Percentiles rank a stretch among this genome's conserved stretches.
phyloP scores from a whole-genome alignment of 768 basidiomycete genomes.

The Mycena venus region DNA sequence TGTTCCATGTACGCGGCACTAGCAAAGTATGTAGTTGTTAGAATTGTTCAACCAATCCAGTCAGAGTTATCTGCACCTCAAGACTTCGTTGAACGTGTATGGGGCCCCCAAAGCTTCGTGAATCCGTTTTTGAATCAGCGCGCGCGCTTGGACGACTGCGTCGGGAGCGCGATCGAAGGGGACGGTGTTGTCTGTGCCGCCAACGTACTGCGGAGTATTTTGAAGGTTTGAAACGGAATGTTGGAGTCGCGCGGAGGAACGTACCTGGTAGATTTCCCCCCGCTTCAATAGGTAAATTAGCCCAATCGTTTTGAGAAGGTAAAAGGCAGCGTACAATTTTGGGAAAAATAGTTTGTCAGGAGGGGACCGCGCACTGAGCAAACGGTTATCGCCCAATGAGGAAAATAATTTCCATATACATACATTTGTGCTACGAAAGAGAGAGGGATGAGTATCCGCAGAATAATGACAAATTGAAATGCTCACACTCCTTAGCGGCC shows the following conservation, averaged over 20 bases:
- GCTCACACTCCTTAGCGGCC: constrained; percentile 77
- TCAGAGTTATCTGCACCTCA: constrained; percentile 56
- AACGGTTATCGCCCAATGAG: constrained; percentile 12
- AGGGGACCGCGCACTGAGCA: constrained; percentile 73
- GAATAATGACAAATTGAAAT: neutral
- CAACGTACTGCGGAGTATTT: constrained; percentile 71
- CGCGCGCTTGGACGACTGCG: constrained; percentile 70
- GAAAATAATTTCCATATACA: neutral
- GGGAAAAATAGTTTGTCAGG: constrained; percentile 87
- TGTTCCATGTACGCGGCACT: constrained; percentile 89
- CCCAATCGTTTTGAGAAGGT: neutral
- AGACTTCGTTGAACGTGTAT: constrained; percentile 79
- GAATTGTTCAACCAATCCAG: constrained; percentile 7
- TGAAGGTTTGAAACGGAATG: too few species aligned
- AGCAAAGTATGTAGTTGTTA: neutral
- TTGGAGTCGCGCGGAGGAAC: neutral
- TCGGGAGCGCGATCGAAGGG: constrained; percentile 70
- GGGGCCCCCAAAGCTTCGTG: constrained; percentile 54
- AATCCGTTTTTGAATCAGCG: constrained; percentile 71
- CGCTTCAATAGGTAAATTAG: constrained; percentile 58
- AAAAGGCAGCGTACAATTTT: constrained; percentile 70
- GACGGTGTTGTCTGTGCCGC: constrained; percentile 80
- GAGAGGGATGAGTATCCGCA: constrained; percentile 16
- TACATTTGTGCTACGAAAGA: constrained; percentile 77
- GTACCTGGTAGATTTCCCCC: constrained; percentile 86